phyloP scores from a whole-genome alignment of 2,329 filamentous ascomycete species.

The Trichophyton benhamiae region DNA sequence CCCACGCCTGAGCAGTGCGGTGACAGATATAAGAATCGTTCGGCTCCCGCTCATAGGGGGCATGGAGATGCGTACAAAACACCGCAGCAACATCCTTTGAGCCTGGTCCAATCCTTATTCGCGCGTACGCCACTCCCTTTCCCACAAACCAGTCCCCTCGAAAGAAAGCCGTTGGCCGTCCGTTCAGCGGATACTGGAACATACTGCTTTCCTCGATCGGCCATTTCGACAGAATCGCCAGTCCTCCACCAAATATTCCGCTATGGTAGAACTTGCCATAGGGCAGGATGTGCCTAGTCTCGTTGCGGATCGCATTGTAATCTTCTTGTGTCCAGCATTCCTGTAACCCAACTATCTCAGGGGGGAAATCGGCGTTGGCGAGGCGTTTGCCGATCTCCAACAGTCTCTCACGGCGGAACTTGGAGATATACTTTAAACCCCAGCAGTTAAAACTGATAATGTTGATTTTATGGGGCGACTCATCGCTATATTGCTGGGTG shows the following conservation, averaged over 20 bases:
- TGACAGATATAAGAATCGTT: slow-evolving; percentile 82
- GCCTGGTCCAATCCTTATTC: slow-evolving; percentile 56
- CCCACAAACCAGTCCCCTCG: slow-evolving; percentile 94
- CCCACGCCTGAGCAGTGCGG: slow-evolving; percentile 85
- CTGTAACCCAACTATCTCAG: slow-evolving; percentile 83
- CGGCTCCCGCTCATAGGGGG: slow-evolving; percentile 69
- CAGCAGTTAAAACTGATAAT: slow-evolving; percentile 91
- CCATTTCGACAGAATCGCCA: slow-evolving; percentile 84
- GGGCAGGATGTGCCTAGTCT: slow-evolving; percentile 63
- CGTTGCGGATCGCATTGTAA: slow-evolving; percentile 62
- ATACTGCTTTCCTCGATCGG: slow-evolving; percentile 83
- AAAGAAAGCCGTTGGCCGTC: slow-evolving; percentile 84
- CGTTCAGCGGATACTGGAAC: slow-evolving; percentile 80
- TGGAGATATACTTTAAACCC: slow-evolving; percentile 80
- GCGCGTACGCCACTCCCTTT: slow-evolving; percentile 79
- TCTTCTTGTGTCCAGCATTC: slow-evolving; percentile 88
- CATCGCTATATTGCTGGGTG: slow-evolving; percentile 12
- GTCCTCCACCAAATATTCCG: slow-evolving; percentile 76
- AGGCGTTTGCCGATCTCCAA: slow-evolving; percentile 73
- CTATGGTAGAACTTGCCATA: slow-evolving; percentile 88
- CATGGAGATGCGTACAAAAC: slow-evolving; percentile 85
- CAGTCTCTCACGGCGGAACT: slow-evolving; percentile 64
- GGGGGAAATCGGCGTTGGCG: slow-evolving; percentile 52
- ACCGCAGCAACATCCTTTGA: slow-evolving; percentile 64
- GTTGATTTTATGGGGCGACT: slow-evolving; percentile 48